Evolutionary conservation across 2,329 filamentous ascomycete species (phyloP), one percentile per base, ranked within the genome.

Genomic region (Calonectria pauciramosa): DNA sequence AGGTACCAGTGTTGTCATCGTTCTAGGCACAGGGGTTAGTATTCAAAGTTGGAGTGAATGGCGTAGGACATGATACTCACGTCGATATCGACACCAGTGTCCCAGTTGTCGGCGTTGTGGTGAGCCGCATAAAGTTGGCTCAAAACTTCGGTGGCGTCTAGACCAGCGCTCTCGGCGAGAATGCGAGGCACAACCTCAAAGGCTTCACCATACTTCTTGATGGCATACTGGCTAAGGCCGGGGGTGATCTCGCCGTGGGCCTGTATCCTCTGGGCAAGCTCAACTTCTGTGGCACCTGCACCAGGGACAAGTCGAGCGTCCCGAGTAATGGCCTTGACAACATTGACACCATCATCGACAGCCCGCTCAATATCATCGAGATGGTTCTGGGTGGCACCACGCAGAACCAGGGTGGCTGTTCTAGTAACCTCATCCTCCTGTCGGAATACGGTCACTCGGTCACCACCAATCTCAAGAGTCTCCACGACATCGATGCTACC

Each of bases 271-370:
- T 98, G 96, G 68, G 98, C 94, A 74, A 99, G 91, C 87, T 98
- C 95, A 85, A 97, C 93, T 87, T 99, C 97, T 76, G 96, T 95
- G 63, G 97, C 96, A 82, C 97, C 97, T 36, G 97, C 97, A 78
- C 97, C 97, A 47, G 97, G 96, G 0, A 99, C 96, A 73, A 99
- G 90, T 77, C 96, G 92, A 9, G 96, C 89, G 84, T 99, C 97
- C 84, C 95, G 95, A 76, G 97, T 99, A 85, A 99, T 97, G 78
- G 97, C 97, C 89, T 99, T 99, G 85, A 99, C 94, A 68, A 98
- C 97, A 83, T 99, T 99, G 85, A 99, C 97, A 78, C 97, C 97
- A 80, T 99, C 97, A 82, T 99, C 97, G 71, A 99, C 96, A 66
- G 97, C 97, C 77, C 97, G 94, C 90, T 99, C 97, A 44, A 99